These are phyloP conservation scores for Colletotrichum tropicale DNA, from an alignment of 2,329 filamentous ascomycete species.

Conservation along the genomic window DNA sequence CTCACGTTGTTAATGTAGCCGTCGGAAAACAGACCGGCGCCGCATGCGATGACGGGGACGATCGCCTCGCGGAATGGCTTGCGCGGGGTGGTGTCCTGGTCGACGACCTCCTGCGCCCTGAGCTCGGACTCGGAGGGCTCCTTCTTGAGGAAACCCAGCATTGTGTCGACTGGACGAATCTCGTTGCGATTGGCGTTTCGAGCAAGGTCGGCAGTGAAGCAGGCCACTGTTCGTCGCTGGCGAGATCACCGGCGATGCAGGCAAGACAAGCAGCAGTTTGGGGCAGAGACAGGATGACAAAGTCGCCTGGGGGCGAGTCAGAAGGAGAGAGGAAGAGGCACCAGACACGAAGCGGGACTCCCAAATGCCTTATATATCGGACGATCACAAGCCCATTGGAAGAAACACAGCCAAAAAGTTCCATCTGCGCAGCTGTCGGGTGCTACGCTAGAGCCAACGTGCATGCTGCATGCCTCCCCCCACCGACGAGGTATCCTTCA, in stretches of 20 bases:
- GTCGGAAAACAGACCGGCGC: slow-evolving; percentile 88
- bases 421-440: not conserved
- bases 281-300: not conserved
- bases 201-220: not conserved
- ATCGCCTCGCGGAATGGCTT: slow-evolving; percentile 14
- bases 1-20: slow-evolving; percentile 87
- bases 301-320: not conserved
- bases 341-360: not conserved
- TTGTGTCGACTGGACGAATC: not conserved
- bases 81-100: not conserved
- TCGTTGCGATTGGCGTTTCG: not conserved
- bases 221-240: not conserved
- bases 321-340: not conserved
- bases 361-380: slow-evolving; percentile 4
- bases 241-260: not conserved
- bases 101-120: not conserved
- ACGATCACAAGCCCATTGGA: slow-evolving; percentile 1
- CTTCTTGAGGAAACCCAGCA: not conserved
- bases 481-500: not conserved
- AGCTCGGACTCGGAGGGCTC: not conserved
- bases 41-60: slow-evolving; percentile 82
- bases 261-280: not conserved
- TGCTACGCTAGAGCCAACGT: not conserved
- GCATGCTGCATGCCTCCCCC: not conserved
- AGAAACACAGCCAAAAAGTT: not conserved